These are phyloP conservation scores for Hypoxylon rubiginosum DNA, from an alignment of 2,329 filamentous ascomycete genomes.

Conservation along the genomic window DNA sequence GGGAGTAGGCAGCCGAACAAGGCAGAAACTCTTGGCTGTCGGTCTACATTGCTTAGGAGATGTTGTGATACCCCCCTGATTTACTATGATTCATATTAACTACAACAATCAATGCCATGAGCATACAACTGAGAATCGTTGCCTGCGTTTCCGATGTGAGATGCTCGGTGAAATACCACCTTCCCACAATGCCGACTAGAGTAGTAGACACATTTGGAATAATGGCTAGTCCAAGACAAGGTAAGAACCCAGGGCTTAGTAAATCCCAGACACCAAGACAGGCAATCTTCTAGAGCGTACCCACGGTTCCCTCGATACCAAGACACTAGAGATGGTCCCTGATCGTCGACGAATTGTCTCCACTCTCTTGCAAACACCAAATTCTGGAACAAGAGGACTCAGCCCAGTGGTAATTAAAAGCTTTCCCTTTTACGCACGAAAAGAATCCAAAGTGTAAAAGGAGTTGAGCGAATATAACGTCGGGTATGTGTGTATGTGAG, in stretches of 20 bases:
- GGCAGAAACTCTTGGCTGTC: neutral
- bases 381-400: neutral
- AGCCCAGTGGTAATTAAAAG: neutral
- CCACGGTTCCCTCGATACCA: constrained; percentile 1
- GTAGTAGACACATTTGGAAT: constrained; percentile 1
- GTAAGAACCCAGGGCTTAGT: neutral
- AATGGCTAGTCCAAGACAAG: neutral
- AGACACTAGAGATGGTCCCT: neutral
- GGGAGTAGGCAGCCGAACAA: constrained; percentile 14
- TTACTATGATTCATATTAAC: constrained; percentile 7
- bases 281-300: neutral
- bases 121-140: neutral
- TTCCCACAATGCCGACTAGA: neutral
- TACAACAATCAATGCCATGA: neutral
- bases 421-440: neutral
- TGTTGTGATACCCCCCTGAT: constrained; percentile 26
- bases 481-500: neutral
- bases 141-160: constrained; percentile 6
- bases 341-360: neutral
- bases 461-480: neutral
- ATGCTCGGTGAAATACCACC: constrained; percentile 9
- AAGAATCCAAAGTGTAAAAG: neutral
- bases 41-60: constrained; percentile 13
- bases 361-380: neutral
- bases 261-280: neutral